Evolutionary conservation across 345 rosid species (phyloP).

Genomic region (Mallotus nudiflorus): DNA sequence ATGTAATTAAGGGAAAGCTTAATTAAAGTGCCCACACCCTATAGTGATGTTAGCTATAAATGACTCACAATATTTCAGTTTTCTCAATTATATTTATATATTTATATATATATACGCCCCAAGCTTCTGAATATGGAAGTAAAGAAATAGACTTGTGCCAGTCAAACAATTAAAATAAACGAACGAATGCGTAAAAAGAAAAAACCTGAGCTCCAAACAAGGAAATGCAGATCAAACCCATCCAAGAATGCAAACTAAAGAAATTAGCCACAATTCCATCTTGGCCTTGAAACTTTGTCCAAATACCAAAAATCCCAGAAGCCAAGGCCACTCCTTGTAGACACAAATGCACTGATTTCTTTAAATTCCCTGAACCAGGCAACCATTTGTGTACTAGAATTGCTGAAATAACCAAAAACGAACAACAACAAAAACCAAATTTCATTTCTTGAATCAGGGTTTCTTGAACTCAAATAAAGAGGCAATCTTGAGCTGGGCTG

Average conservation of each 20-base stretch:
- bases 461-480: not conserved
- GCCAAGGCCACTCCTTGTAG: constrained; percentile 89
- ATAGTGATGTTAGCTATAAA: no score
- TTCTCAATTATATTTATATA: not conserved
- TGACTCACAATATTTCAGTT: not conserved
- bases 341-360: constrained; percentile 83
- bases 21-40: no score
- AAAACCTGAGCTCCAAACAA: constrained; percentile 85
- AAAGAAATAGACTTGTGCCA: no score
- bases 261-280: constrained; percentile 76
- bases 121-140: no score
- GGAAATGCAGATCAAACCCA: constrained; percentile 83
- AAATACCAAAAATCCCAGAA: constrained; percentile 79
- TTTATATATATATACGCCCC: no score
- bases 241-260: constrained; percentile 96
- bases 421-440: not conserved
- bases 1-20: no score
- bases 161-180: not conserved
- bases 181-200: not conserved
- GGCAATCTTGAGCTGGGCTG: not conserved
- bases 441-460: not conserved
- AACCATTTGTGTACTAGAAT: constrained; percentile 88
- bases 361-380: constrained; percentile 78
- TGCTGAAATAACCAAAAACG: constrained; percentile 42
- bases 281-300: constrained; percentile 74